phyloP scores from a whole-genome alignment of 352 stramenopile species.

The Phytophthora ramorum region DNA sequence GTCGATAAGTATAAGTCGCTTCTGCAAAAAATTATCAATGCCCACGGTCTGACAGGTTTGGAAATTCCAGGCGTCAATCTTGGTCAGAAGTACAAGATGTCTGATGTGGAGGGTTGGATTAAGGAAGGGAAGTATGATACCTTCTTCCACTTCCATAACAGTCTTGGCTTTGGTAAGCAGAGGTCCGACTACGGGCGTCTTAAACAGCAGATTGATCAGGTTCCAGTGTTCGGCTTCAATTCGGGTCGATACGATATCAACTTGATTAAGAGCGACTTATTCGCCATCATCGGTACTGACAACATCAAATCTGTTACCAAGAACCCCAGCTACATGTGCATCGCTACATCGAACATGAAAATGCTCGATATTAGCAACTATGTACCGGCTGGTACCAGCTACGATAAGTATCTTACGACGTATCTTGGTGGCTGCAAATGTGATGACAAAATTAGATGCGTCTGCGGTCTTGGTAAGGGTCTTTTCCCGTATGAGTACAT shows the following conservation, averaged over 20 bases:
- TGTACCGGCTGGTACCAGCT: slow-evolving; percentile 38
- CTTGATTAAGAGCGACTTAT: slow-evolving; percentile 41
- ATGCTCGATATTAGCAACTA: slow-evolving; percentile 47
- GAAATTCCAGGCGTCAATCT: background rate
- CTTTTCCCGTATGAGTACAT: slow-evolving; percentile 47
- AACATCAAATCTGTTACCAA: slow-evolving; percentile 32
- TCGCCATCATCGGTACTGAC: slow-evolving; percentile 16
- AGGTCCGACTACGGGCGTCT: no score
- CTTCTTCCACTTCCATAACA: slow-evolving; percentile 2
- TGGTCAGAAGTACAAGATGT: background rate
- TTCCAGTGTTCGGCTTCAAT: background rate
- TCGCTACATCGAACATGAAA: slow-evolving; percentile 32
- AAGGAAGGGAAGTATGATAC: background rate
- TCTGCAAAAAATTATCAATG: slow-evolving; percentile 5
- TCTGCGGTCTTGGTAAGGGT: slow-evolving; percentile 33
- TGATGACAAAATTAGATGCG: slow-evolving; percentile 35
- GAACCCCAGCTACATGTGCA: slow-evolving; percentile 23
- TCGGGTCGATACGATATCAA: no score
- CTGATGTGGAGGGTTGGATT: background rate
- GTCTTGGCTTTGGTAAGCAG: no score
- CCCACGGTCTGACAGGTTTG: slow-evolving; percentile 2
- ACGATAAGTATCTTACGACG: slow-evolving; percentile 38
- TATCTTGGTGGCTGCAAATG: slow-evolving; percentile 42
- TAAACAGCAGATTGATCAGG: no score
- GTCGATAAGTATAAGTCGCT: background rate